Evolutionary conservation across 1,284 basidiomycete species (phyloP).

Genomic region (Acaromyces ingoldii): DNA sequence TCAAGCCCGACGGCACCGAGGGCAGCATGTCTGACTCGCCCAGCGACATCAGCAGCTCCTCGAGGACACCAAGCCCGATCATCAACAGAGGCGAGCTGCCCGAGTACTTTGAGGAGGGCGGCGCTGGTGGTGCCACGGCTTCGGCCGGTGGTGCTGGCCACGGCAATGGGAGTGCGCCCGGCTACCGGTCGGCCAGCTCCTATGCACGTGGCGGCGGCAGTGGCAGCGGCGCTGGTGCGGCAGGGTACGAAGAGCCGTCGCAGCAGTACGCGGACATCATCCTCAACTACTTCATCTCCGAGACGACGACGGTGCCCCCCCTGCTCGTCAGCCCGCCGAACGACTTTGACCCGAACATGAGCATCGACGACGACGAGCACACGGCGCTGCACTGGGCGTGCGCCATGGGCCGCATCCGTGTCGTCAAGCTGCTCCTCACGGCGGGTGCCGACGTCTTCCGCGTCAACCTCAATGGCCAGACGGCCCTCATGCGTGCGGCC

Average conservation of each 20-base stretch:
- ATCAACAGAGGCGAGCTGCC: conserved; percentile 27
- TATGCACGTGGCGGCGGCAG: too few relatives aligned
- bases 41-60: conserved; percentile 76
- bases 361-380: conserved; percentile 97
- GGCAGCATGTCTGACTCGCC: conserved; percentile 71
- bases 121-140: conserved; percentile 8
- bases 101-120: conserved; percentile 14
- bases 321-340: conserved; percentile 81
- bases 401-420: conserved; percentile 95
- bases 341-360: conserved; percentile 92
- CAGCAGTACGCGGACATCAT: conserved; percentile 82
- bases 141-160: background rate
- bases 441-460: conserved; percentile 96
- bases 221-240: background rate
- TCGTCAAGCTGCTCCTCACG: conserved; percentile 88
- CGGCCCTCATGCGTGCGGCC: conserved; percentile 94
- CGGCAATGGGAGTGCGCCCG: background rate
- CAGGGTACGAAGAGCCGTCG: conserved; percentile 7
- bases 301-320: conserved; percentile 84
- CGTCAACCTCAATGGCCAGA: conserved; percentile 94
- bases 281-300: conserved; percentile 97
- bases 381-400: conserved; percentile 98
- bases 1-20: conserved; percentile 56
- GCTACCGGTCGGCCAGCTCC: background rate
- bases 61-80: conserved; percentile 76